These are phyloP conservation scores for Elongisporangium anandrum DNA, from an alignment of 352 stramenopile genomes.

Conservation along the genomic window DNA sequence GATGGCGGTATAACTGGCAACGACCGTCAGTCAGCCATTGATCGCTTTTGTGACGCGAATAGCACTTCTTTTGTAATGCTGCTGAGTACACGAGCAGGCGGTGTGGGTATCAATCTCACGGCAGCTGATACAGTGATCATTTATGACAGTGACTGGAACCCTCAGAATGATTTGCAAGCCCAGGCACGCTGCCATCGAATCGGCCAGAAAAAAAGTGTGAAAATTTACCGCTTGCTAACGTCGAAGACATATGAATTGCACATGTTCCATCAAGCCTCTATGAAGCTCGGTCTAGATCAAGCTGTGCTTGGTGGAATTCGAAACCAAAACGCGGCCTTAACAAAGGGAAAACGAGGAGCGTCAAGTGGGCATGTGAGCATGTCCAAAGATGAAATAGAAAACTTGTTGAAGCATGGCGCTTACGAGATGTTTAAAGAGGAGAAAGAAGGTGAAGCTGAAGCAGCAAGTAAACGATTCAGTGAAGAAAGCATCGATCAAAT, in stretches of 20 bases:
- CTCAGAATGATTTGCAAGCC: conserved; percentile 93
- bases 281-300: conserved; percentile 91
- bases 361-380: conserved; percentile 14
- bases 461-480: conserved; percentile 94
- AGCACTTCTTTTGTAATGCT: conserved; percentile 95
- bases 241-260: conserved; percentile 92
- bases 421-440: conserved; percentile 94
- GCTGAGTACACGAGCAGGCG: conserved; percentile 96
- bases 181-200: conserved; percentile 92
- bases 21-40: conserved; percentile 93
- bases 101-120: conserved; percentile 98
- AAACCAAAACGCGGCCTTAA: conserved; percentile 32
- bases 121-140: conserved; percentile 90
- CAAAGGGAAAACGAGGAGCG: conserved; percentile 26
- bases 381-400: conserved; percentile 91
- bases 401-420: conserved; percentile 90
- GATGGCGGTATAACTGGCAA: conserved; percentile 98
- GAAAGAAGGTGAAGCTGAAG: conserved; percentile 87
- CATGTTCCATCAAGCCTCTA: conserved; percentile 91
- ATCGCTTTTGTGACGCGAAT: conserved; percentile 78
- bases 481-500: conserved; percentile 99
- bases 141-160: conserved; percentile 99
- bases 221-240: conserved; percentile 91
- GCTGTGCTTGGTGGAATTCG: conserved; percentile 88
- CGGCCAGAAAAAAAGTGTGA: conserved; percentile 91